A percentile compares a stretch with the other conserved stretches of the same genome.
These are phyloP conservation scores for Malassezia obtusa DNA, from an alignment of 1,284 basidiomycete genomes.

Conservation along the genomic window DNA sequence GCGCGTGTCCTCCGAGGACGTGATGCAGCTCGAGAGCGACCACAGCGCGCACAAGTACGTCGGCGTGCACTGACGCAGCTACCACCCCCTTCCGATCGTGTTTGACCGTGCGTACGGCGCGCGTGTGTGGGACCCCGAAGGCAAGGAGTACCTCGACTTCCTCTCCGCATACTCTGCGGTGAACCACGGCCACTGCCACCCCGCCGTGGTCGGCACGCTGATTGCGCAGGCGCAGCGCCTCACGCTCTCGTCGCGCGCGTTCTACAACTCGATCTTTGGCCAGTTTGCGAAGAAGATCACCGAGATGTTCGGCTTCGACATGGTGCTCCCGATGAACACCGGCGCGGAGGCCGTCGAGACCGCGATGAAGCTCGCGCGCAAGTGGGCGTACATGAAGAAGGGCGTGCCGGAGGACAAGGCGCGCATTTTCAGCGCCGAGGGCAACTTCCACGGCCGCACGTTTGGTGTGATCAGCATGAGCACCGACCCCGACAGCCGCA, in stretches of 20 bases:
- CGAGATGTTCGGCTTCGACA: constrained; percentile 56
- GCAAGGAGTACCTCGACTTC: constrained; percentile 59
- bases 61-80: constrained; percentile 55
- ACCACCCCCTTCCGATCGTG: constrained; percentile 88
- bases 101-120: constrained; percentile 82
- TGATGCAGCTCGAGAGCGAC: constrained; percentile 72
- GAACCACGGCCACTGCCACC: constrained; percentile 83
- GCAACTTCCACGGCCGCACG: constrained; percentile 94
- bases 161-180: constrained; percentile 89
- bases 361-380: constrained; percentile 50
- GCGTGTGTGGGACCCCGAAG: constrained; percentile 93
- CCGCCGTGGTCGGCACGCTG: constrained; percentile 70
- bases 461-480: constrained; percentile 86
- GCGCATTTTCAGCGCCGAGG: constrained; percentile 72
- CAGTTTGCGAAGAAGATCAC: constrained; percentile 78
- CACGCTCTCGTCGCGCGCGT: constrained; percentile 87
- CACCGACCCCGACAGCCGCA: constrained; percentile 81
- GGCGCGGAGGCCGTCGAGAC: constrained; percentile 88
- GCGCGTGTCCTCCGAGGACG: constrained; percentile 53
- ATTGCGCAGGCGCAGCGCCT: constrained; percentile 76
- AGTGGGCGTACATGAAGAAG: constrained; percentile 56
- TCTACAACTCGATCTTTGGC: constrained; percentile 87
- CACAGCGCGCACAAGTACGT: constrained; percentile 75
- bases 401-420: constrained; percentile 73
- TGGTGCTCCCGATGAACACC: constrained; percentile 99